A percentile compares a stretch with the other conserved stretches of the same genome.
phyloP scores from a whole-genome alignment of 768 basidiomycete genomes.

The Lepiota brunneoincarnata region DNA sequence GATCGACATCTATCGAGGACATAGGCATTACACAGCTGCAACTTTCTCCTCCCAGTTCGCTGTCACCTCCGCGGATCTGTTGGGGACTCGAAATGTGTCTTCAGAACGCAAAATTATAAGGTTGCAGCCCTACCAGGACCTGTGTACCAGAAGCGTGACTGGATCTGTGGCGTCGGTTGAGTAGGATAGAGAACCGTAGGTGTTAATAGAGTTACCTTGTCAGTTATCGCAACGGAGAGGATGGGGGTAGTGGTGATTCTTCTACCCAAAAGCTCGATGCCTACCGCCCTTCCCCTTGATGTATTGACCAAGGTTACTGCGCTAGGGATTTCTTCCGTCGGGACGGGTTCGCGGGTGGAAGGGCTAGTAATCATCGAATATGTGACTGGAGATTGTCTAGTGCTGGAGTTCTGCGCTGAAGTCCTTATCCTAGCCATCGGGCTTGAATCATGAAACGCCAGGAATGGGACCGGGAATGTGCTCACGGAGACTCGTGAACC shows the following conservation, averaged over 20 bases:
- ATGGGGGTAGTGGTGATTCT: constrained; percentile 52
- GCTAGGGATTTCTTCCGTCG: constrained; percentile 10
- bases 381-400: constrained; percentile 23
- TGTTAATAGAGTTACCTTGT: constrained; percentile 42
- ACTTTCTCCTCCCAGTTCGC: too few species aligned
- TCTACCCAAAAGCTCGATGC: constrained; percentile 52
- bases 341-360: background rate
- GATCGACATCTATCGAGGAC: too few species aligned
- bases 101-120: too few species aligned
- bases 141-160: constrained; percentile 62
- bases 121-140: too few species aligned
- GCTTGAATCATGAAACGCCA: constrained; percentile 79
- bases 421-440: constrained; percentile 68
- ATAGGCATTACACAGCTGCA: too few species aligned
- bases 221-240: constrained; percentile 51
- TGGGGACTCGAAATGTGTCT: too few species aligned
- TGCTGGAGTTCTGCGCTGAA: constrained; percentile 46
- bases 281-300: constrained; percentile 50
- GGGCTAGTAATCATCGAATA: background rate
- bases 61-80: too few species aligned
- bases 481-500: background rate
- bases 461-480: constrained; percentile 30
- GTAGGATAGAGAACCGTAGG: background rate
- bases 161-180: constrained; percentile 48
- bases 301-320: constrained; percentile 33